Evolutionary conservation across 306 rosid species (phyloP).

Genomic region (Rubus idaeus): DNA sequence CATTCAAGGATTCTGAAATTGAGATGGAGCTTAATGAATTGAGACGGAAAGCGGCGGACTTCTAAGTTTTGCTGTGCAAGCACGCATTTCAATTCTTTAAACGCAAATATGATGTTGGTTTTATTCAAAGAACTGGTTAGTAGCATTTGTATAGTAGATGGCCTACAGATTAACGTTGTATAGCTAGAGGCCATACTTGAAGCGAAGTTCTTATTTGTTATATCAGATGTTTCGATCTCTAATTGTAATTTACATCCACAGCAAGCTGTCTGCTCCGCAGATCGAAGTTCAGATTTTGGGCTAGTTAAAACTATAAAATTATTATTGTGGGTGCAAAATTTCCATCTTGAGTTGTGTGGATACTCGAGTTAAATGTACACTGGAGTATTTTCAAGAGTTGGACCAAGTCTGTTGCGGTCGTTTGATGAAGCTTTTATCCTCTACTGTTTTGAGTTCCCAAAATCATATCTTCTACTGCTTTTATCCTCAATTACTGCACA

Average conservation of each 20-base stretch:
- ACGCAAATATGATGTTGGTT: conserved; percentile 20
- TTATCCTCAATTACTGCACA: too few species aligned
- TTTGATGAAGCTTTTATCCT: too few species aligned
- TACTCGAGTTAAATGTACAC: too few species aligned
- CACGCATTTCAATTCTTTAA: conserved; percentile 11
- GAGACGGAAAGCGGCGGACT: conserved; percentile 73
- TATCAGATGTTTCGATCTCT: background rate
- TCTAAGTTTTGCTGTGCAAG: conserved; percentile 16
- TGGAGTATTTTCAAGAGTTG: too few species aligned
- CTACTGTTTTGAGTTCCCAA: too few species aligned
- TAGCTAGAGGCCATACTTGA: conserved; percentile 36
- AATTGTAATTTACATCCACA: background rate
- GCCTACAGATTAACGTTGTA: conserved; percentile 35
- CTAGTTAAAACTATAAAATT: background rate
- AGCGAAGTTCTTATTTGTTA: background rate
- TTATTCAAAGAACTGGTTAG: conserved; percentile 16
- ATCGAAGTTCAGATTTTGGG: too few species aligned
- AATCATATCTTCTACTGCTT: too few species aligned
- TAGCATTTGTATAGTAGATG: conserved; percentile 32
- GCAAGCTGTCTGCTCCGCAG: background rate
- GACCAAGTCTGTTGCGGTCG: too few species aligned
- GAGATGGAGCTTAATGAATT: conserved; percentile 79
- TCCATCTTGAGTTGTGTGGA: too few species aligned
- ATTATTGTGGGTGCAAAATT: background rate
- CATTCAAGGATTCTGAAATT: conserved; percentile 75